Percentiles rank a stretch among this genome's conserved stretches.
phyloP scores from a whole-genome alignment of 352 stramenopile genomes.

The Phytophthora pinifolia region DNA sequence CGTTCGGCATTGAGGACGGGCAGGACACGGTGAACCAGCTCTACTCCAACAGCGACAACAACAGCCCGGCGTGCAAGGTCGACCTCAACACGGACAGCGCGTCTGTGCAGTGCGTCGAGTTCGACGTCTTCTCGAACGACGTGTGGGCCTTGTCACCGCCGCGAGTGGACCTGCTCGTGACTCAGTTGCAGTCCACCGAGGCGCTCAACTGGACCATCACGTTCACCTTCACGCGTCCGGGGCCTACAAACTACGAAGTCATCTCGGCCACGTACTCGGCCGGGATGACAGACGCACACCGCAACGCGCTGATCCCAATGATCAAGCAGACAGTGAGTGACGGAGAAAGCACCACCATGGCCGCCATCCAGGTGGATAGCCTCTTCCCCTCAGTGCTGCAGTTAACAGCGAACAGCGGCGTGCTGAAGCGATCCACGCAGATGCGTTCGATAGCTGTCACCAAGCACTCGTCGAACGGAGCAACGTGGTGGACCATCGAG shows the following conservation, averaged over 20 bases:
- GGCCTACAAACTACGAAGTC: conserved; percentile 56
- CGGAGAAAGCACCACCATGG: conserved; percentile 28
- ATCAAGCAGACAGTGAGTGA: conserved; percentile 60
- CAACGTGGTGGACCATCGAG: conserved; percentile 71
- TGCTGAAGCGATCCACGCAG: conserved; percentile 52
- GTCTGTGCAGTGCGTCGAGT: conserved; percentile 78
- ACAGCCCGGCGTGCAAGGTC: conserved; percentile 66
- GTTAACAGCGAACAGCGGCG: conserved; percentile 64
- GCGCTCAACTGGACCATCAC: conserved; percentile 72
- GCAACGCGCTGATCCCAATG: conserved; percentile 69
- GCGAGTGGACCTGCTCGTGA: conserved; percentile 66
- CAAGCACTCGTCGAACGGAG: conserved; percentile 53
- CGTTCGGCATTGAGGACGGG: conserved; percentile 73
- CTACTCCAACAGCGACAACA: conserved; percentile 76
- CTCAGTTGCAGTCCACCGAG: conserved; percentile 68
- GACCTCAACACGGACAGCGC: conserved; percentile 64
- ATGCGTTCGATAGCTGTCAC: conserved; percentile 57
- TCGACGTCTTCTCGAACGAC: conserved; percentile 75
- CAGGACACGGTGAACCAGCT: conserved; percentile 75
- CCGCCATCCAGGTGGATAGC: conserved; percentile 47
- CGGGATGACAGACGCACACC: conserved; percentile 53
- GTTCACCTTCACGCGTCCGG: conserved; percentile 68
- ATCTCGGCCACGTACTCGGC: conserved; percentile 57
- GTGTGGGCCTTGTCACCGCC: conserved; percentile 76
- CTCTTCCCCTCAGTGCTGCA: conserved; percentile 73